Conservation (phyloP, 805 yeast species). For the Starmerella floricola region DNA sequence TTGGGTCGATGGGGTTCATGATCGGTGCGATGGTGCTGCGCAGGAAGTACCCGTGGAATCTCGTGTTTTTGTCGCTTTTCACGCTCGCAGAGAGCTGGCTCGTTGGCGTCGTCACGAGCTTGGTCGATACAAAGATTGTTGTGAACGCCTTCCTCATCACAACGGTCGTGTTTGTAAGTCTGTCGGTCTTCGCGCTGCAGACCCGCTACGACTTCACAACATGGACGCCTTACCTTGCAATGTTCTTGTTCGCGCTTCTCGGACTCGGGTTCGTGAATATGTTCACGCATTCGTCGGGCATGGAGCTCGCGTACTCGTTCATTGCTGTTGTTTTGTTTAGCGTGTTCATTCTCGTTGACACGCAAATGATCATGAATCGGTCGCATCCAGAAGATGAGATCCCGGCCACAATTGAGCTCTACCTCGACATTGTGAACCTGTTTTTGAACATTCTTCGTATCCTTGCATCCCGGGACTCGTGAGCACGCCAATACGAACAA, state of each 20-base stretch:
- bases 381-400: slow-evolving; percentile 75
- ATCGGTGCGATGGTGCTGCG: slow-evolving; percentile 53
- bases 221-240: slow-evolving; percentile 48
- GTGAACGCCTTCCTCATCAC: slow-evolving; percentile 64
- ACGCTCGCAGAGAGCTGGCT: slow-evolving; percentile 65
- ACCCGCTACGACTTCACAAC: slow-evolving; percentile 61
- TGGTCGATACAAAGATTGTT: slow-evolving; percentile 51
- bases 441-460: slow-evolving; percentile 66
- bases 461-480: slow-evolving; percentile 24
- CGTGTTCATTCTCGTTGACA: slow-evolving; percentile 64
- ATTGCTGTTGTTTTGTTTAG: slow-evolving; percentile 65
- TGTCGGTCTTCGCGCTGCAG: slow-evolving; percentile 65
- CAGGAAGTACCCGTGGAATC: slow-evolving; percentile 55
- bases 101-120: slow-evolving; percentile 53
- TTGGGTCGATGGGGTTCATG: slow-evolving; percentile 53
- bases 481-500: not conserved
- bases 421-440: slow-evolving; percentile 71
- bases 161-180: slow-evolving; percentile 56
- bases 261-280: slow-evolving; percentile 60
- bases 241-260: slow-evolving; percentile 53
- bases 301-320: slow-evolving; percentile 55
- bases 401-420: slow-evolving; percentile 64
- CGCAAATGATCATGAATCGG: slow-evolving; percentile 64
- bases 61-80: slow-evolving; percentile 49
- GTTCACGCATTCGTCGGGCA: slow-evolving; percentile 49